Evolutionary conservation across 495 filamentous ascomycete species (phyloP).

Genomic region (Podospora anserina): DNA sequence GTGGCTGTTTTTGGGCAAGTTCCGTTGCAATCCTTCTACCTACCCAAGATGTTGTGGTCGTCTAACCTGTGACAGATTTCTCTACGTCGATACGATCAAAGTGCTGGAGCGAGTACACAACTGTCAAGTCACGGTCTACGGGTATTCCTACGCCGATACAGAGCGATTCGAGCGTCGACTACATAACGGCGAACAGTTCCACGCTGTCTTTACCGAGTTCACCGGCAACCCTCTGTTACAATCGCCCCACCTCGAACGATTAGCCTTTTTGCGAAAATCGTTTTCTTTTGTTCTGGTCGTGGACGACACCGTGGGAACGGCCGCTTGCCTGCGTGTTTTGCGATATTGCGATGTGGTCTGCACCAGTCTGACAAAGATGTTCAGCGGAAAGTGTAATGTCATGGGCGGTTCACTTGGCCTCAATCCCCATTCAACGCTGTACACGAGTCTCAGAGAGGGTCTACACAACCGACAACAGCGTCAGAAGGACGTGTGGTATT

Average conservation of each 20-base stretch:
- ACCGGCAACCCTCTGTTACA: constrained; percentile 31
- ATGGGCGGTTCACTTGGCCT: constrained; percentile 26
- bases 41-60: neutral
- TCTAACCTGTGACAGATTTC: constrained; percentile 17
- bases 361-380: constrained; percentile 34
- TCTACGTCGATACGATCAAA: constrained; percentile 33
- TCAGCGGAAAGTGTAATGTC: constrained; percentile 28
- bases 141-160: constrained; percentile 9
- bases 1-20: neutral
- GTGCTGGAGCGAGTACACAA: constrained; percentile 14
- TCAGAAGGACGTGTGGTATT: constrained; percentile 20
- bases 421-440: neutral
- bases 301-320: constrained; percentile 31
- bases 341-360: constrained; percentile 21
- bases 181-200: neutral
- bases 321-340: constrained; percentile 19
- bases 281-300: constrained; percentile 22
- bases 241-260: constrained; percentile 15
- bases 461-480: neutral
- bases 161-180: neutral
- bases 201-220: constrained; percentile 29
- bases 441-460: neutral
- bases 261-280: neutral
- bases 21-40: neutral
- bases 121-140: constrained; percentile 5